phyloP scores from a whole-genome alignment of 108 stramenopile genomes.

The Pseudonitzschia multiseries region DNA sequence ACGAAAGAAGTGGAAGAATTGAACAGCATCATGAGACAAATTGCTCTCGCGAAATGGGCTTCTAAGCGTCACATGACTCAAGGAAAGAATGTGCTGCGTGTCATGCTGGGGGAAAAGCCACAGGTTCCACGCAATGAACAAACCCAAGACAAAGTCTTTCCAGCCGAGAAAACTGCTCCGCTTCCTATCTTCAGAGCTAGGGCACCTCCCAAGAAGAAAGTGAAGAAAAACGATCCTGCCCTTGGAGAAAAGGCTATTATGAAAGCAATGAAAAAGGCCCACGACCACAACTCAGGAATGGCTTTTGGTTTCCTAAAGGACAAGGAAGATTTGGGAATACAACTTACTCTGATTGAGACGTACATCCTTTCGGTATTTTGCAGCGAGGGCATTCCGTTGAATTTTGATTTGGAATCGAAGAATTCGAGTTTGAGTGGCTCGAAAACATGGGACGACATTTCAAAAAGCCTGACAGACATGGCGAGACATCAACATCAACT shows the following conservation, averaged over 20 bases:
- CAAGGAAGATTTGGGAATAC: conserved; percentile 27
- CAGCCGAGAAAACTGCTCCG: conserved; percentile 13
- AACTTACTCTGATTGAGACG: conserved; percentile 33
- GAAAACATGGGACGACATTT: conserved; percentile 5
- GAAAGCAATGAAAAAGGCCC: conserved; percentile 26
- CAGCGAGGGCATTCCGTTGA: conserved; percentile 28
- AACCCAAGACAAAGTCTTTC: neutral
- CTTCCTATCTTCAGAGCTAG: neutral
- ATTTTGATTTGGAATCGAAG: conserved; percentile 2
- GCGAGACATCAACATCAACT: neutral
- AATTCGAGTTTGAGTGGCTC: neutral
- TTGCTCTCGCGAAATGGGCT: conserved; percentile 17
- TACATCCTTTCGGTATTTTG: conserved; percentile 26
- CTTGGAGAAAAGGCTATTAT: conserved; percentile 36
- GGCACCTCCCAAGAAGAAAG: conserved; percentile 4
- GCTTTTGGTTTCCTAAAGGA: conserved; percentile 12
- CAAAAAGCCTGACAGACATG: neutral
- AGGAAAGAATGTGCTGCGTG: conserved; percentile 36
- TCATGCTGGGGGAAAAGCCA: conserved; percentile 31
- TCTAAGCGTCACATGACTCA: conserved; percentile 13
- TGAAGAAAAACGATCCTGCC: conserved; percentile 13
- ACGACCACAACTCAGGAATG: conserved; percentile 13
- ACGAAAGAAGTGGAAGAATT: conserved; percentile 12
- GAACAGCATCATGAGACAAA: conserved; percentile 27
- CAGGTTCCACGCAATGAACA: neutral